phyloP scores from a whole-genome alignment of 139 green algal genomes.

The Coccomyxa sp. region DNA sequence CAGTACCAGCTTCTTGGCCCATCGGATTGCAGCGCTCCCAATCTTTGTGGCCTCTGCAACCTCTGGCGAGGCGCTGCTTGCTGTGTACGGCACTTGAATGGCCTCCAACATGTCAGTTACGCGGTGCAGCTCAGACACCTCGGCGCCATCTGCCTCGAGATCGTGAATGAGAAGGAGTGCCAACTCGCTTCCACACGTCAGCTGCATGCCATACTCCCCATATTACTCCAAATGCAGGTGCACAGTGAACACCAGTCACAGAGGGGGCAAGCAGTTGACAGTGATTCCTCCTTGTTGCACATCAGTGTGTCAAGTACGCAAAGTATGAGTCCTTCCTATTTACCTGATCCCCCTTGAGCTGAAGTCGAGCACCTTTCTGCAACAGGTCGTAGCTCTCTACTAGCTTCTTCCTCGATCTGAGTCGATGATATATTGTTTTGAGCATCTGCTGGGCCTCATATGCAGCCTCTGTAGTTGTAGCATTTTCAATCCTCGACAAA shows the following conservation, averaged over 20 bases:
- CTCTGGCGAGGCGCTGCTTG: too few relatives aligned
- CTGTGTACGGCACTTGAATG: too few relatives aligned
- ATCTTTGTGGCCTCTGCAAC: too few relatives aligned
- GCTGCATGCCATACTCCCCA: neutral
- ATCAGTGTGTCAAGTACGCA: neutral
- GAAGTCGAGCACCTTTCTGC: neutral
- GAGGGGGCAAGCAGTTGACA: neutral
- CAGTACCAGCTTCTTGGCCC: too few relatives aligned
- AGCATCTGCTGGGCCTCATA: slow-evolving; percentile 17
- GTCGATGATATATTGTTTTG: slow-evolving; percentile 1
- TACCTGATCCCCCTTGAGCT: slow-evolving; percentile 5
- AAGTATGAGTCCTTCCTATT: neutral
- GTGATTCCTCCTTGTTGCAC: too few relatives aligned
- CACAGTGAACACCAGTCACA: neutral
- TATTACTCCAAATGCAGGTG: neutral
- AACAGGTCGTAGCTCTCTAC: slow-evolving; percentile 2
- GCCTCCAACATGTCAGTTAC: too few relatives aligned
- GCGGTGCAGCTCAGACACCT: too few relatives aligned
- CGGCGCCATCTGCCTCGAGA: neutral
- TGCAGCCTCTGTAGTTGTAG: neutral
- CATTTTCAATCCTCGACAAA: neutral
- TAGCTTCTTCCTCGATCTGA: neutral
- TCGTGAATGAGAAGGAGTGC: slow-evolving; percentile 1
- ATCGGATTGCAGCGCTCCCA: too few relatives aligned
- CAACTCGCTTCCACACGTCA: slow-evolving; percentile 13